These are phyloP conservation scores for Coniferiporia weirii DNA, from an alignment of 1,284 basidiomycete genomes.

Conservation along the genomic window DNA sequence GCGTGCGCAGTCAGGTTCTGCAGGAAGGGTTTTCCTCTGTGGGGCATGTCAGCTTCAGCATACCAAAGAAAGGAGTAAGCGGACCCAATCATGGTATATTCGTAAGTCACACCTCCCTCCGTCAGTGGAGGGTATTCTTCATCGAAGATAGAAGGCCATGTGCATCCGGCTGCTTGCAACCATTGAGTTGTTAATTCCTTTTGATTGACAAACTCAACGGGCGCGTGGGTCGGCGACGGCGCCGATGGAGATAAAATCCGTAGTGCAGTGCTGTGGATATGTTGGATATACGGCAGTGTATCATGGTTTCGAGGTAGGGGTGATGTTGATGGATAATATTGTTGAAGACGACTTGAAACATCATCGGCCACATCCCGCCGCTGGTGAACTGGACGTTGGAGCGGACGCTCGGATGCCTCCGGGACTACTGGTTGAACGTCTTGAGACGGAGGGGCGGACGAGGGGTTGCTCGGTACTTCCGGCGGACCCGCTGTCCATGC, in stretches of 20 bases:
- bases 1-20: slow-evolving; percentile 43
- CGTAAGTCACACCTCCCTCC: slow-evolving; percentile 54
- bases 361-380: background rate
- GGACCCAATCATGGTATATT: slow-evolving; percentile 50
- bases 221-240: slow-evolving; percentile 17
- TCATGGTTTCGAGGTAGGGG: background rate
- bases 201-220: slow-evolving; percentile 22
- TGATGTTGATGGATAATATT: background rate
- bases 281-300: slow-evolving; percentile 22
- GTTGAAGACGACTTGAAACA: background rate
- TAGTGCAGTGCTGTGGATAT: slow-evolving; percentile 31
- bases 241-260: slow-evolving; percentile 25
- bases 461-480: slow-evolving; percentile 21
- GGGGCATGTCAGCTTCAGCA: slow-evolving; percentile 16
- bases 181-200: slow-evolving; percentile 25
- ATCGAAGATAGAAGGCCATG: slow-evolving; percentile 62
- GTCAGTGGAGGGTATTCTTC: slow-evolving; percentile 40
- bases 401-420: background rate
- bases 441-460: background rate
- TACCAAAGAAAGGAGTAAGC: slow-evolving; percentile 26
- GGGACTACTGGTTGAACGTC: background rate
- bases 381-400: background rate
- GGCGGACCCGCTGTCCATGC: slow-evolving; percentile 60
- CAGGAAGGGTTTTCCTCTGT: slow-evolving; percentile 58
- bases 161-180: slow-evolving; percentile 43